Conservation (phyloP, 73 alveolate genomes). For the Blepharisma stoltei region DNA sequence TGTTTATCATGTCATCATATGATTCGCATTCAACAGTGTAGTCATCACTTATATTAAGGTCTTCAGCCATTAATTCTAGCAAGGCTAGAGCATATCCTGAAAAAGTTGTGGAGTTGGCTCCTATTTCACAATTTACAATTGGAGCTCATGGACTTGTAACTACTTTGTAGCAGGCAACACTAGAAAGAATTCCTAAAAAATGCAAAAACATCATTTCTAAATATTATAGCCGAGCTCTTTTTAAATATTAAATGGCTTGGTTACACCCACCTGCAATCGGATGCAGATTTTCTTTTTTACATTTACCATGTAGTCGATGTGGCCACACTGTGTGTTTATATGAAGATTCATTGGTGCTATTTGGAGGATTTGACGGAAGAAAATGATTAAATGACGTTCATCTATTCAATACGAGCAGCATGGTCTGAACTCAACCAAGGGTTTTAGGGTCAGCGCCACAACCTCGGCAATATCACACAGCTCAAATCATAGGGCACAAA, state of each 20-base stretch:
- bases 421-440: constrained; percentile 30
- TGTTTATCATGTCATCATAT: background rate
- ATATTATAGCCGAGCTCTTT: background rate
- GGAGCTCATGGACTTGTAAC: constrained; percentile 30
- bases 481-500: constrained; percentile 48
- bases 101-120: background rate
- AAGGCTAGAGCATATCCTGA: constrained; percentile 13
- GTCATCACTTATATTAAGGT: background rate
- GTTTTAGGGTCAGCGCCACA: constrained; percentile 52
- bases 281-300: constrained; percentile 31
- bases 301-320: constrained; percentile 33
- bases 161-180: constrained; percentile 10
- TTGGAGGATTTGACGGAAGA: constrained; percentile 35
- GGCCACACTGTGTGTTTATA: constrained; percentile 25
- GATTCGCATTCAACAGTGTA: background rate
- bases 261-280: constrained; percentile 35
- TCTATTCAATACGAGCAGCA: background rate
- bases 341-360: background rate
- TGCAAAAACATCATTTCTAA: too few relatives aligned
- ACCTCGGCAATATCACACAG: constrained; percentile 66
- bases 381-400: constrained; percentile 29
- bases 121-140: constrained; percentile 6
- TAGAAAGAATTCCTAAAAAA: background rate
- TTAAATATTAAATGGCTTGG: constrained; percentile 32
- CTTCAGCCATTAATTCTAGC: background rate